These are phyloP conservation scores for Tritrichomonas foetus DNA, from an alignment of 208 protist genomes.

Conservation along the genomic window DNA sequence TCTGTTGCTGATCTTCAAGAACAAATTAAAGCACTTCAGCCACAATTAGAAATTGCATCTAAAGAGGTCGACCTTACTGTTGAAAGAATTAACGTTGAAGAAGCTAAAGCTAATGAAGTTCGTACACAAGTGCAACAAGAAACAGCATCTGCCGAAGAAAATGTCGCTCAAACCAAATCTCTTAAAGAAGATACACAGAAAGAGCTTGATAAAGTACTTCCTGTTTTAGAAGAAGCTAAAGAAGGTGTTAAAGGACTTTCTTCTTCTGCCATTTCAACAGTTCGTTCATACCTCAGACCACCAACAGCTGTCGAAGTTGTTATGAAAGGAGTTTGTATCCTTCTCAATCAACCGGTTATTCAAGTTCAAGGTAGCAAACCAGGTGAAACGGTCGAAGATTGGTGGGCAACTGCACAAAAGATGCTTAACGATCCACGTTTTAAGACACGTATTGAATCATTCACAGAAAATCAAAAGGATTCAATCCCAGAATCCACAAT, in stretches of 20 bases:
- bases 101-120: constrained; percentile 68
- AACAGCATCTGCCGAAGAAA: constrained; percentile 62
- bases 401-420: constrained; percentile 43
- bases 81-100: constrained; percentile 73
- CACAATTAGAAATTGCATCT: constrained; percentile 77
- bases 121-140: constrained; percentile 68
- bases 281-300: constrained; percentile 82
- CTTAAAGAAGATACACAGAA: constrained; percentile 76
- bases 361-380: constrained; percentile 49
- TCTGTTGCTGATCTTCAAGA: constrained; percentile 83
- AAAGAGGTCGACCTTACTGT: constrained; percentile 82
- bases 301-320: constrained; percentile 81
- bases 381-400: constrained; percentile 59
- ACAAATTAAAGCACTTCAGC: constrained; percentile 82
- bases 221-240: constrained; percentile 77
- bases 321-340: constrained; percentile 87
- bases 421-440: background rate
- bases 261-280: constrained; percentile 80
- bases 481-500: constrained; percentile 55
- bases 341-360: constrained; percentile 72
- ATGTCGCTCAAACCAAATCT: constrained; percentile 69
- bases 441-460: constrained; percentile 75
- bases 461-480: constrained; percentile 81
- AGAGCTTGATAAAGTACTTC: constrained; percentile 82
- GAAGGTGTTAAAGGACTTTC: constrained; percentile 78